A percentile compares a stretch with the other conserved stretches of the same genome.
phyloP scores from a whole-genome alignment of 2,329 filamentous ascomycete genomes.

The Penicillium sp. region DNA sequence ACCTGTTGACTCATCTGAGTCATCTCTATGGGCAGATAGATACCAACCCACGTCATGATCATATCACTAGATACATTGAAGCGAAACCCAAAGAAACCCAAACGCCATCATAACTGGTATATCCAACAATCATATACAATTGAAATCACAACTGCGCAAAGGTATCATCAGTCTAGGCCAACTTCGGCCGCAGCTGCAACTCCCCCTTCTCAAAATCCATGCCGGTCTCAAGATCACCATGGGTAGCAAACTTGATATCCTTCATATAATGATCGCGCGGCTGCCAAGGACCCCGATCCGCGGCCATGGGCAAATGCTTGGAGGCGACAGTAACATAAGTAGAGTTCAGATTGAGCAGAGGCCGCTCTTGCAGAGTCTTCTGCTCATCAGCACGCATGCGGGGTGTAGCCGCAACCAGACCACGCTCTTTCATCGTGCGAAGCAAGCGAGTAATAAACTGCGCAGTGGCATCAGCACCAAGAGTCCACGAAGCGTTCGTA shows the following conservation, averaged over 20 bases:
- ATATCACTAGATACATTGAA: background rate
- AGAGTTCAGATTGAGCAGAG: slow-evolving; percentile 44
- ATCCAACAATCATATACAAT: background rate
- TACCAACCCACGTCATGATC: too few species aligned
- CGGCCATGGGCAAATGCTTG: slow-evolving; percentile 41
- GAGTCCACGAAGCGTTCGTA: slow-evolving; percentile 50
- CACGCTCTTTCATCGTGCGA: slow-evolving; percentile 33
- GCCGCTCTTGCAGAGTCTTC: slow-evolving; percentile 29
- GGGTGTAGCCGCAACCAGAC: slow-evolving; percentile 34
- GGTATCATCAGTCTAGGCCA: slow-evolving; percentile 4
- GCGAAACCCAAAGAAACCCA: background rate
- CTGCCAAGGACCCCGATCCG: slow-evolving; percentile 45
- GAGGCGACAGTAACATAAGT: slow-evolving; percentile 45
- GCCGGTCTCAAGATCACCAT: slow-evolving; percentile 38
- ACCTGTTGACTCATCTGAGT: too few species aligned
- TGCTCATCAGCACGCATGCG: slow-evolving; percentile 24
- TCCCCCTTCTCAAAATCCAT: slow-evolving; percentile 34
- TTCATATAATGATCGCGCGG: slow-evolving; percentile 43
- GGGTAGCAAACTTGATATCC: slow-evolving; percentile 45
- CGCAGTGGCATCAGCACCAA: slow-evolving; percentile 50
- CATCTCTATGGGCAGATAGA: too few species aligned
- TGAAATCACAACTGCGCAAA: background rate
- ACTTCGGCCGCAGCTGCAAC: slow-evolving; percentile 20
- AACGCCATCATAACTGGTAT: slow-evolving; percentile 3
- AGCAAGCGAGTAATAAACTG: slow-evolving; percentile 44